phyloP scores from a whole-genome alignment of 805 yeast species.

The Yamadazyma laniorum region DNA sequence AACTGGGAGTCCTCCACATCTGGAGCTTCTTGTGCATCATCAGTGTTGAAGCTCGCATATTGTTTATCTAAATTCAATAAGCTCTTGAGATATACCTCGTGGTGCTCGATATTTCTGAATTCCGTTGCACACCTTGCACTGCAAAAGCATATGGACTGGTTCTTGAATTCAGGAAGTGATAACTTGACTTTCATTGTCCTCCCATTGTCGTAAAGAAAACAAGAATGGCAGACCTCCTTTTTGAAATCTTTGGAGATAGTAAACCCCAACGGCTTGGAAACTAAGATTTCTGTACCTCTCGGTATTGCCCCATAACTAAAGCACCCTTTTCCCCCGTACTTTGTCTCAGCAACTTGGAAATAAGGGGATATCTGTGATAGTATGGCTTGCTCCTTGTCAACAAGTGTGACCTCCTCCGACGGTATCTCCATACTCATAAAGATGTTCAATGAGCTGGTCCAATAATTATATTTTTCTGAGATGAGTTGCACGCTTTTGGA shows the following conservation, averaged over 20 bases:
- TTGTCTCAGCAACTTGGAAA: constrained; percentile 38
- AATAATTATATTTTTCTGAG: constrained; percentile 4
- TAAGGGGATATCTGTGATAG: constrained; percentile 25
- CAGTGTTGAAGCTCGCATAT: constrained; percentile 26
- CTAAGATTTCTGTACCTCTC: constrained; percentile 39
- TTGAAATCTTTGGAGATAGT: constrained; percentile 52
- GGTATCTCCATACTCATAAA: constrained; percentile 8
- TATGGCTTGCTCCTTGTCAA: constrained; percentile 15
- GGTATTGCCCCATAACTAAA: constrained; percentile 45
- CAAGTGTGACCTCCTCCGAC: constrained; percentile 13
- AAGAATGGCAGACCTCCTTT: constrained; percentile 60
- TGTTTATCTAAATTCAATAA: constrained; percentile 39
- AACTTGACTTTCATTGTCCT: constrained; percentile 43
- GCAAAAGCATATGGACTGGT: constrained; percentile 53
- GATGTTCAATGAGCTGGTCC: background rate
- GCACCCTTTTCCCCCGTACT: constrained; percentile 61
- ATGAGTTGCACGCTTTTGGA: constrained; percentile 4
- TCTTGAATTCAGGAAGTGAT: constrained; percentile 24
- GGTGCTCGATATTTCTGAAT: constrained; percentile 35
- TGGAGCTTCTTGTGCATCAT: constrained; percentile 18
- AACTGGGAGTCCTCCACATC: constrained; percentile 10
- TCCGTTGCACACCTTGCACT: constrained; percentile 39
- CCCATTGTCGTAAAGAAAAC: constrained; percentile 52
- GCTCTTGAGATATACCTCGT: constrained; percentile 30
- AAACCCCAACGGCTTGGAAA: constrained; percentile 46